These are phyloP conservation scores for Saprolegnia parasitica DNA, from an alignment of 352 stramenopile species.

Conservation along the genomic window DNA sequence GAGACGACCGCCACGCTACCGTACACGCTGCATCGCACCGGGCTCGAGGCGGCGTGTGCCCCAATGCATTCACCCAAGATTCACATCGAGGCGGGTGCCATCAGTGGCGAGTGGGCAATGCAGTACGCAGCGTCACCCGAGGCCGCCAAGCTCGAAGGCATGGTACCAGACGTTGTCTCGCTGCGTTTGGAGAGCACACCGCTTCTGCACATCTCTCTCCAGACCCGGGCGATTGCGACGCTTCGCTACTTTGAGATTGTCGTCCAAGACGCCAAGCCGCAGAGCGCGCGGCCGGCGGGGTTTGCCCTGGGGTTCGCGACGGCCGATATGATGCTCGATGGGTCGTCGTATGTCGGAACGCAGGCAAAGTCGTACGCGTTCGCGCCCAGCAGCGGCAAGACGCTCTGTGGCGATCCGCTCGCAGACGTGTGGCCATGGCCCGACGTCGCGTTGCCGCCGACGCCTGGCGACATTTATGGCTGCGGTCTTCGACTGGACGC, in stretches of 20 bases:
- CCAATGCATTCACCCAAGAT: too few species aligned
- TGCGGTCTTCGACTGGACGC: slow-evolving; percentile 77
- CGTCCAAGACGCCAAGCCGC: slow-evolving; percentile 53
- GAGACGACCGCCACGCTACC: slow-evolving; percentile 57
- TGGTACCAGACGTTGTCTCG: slow-evolving; percentile 44
- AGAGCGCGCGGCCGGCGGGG: slow-evolving; percentile 36
- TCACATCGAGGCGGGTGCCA: neutral
- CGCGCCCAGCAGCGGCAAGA: slow-evolving; percentile 57
- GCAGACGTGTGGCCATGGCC: slow-evolving; percentile 73
- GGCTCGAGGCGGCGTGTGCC: too few species aligned
- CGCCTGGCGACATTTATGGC: slow-evolving; percentile 63
- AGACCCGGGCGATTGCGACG: slow-evolving; percentile 62
- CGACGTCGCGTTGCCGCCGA: slow-evolving; percentile 42
- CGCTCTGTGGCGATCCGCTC: slow-evolving; percentile 46
- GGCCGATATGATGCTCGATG: slow-evolving; percentile 64
- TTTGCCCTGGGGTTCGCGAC: slow-evolving; percentile 56
- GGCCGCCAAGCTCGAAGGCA: slow-evolving; percentile 9
- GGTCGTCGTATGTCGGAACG: slow-evolving; percentile 44
- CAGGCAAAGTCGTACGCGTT: slow-evolving; percentile 65
- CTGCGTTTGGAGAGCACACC: slow-evolving; percentile 79
- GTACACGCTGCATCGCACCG: slow-evolving; percentile 40
- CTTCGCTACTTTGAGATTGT: slow-evolving; percentile 81
- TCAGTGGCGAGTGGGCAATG: neutral
- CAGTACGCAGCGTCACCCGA: neutral
- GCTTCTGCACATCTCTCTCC: slow-evolving; percentile 63